Evolutionary conservation across 2,329 filamentous ascomycete genomes (phyloP).

Genomic region (Colletotrichum gigasporum): DNA sequence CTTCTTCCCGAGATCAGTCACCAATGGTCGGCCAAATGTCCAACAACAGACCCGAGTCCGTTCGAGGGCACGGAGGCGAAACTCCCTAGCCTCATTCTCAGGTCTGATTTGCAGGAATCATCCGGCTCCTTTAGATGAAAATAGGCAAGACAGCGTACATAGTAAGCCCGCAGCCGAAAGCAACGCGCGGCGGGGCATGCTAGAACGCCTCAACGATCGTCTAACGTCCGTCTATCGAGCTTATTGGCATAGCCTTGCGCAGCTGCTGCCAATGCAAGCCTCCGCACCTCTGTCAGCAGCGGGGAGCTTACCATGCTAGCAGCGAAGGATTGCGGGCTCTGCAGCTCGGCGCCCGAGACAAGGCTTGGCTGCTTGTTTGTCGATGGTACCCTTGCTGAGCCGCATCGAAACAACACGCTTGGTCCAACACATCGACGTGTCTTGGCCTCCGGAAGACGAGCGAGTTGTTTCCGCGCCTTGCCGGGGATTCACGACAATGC

Average conservation of each 20-base stretch:
- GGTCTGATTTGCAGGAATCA: not conserved
- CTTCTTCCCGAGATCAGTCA: not conserved
- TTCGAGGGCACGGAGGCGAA: not conserved
- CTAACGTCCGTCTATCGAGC: not conserved
- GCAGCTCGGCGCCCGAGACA: not conserved
- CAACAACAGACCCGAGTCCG: not conserved
- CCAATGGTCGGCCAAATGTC: not conserved
- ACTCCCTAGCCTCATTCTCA: not conserved
- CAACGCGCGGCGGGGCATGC: not conserved
- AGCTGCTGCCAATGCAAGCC: not conserved
- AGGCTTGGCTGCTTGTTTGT: not conserved
- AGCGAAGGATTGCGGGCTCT: not conserved
- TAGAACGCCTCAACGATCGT: not conserved
- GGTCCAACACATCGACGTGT: not conserved
- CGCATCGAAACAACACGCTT: not conserved
- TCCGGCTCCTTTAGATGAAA: not conserved
- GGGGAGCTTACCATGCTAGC: not conserved
- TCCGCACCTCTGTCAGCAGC: not conserved
- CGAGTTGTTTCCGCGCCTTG: not conserved
- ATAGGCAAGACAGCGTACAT: not conserved
- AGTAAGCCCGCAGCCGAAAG: not conserved
- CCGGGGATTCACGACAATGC: not conserved
- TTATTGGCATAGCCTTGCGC: not conserved
- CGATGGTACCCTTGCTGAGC: slow-evolving; percentile 2
- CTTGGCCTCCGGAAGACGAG: not conserved